Evolutionary conservation across 2,329 filamentous ascomycete species (phyloP).

Genomic region (Sodiomyces alkalinus): DNA sequence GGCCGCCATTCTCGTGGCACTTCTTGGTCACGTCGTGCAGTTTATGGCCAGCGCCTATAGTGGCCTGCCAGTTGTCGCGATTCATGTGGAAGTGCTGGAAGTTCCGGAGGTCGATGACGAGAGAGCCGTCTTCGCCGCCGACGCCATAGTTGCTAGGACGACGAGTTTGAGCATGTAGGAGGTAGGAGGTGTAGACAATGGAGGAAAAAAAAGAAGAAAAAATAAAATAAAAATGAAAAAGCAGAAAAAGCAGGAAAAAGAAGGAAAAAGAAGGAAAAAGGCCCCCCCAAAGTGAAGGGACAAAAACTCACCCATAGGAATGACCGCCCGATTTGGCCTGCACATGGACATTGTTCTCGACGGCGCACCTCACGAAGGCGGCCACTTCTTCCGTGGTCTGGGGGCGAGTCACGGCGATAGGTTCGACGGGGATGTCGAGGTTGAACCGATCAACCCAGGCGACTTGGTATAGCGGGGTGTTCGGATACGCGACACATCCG

Average conservation of each 20-base stretch:
- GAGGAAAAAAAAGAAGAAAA: not conserved
- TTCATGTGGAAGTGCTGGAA: slow-evolving; percentile 39
- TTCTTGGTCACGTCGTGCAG: slow-evolving; percentile 34
- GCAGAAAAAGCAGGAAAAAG: no score
- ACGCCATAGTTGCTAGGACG: slow-evolving; percentile 20
- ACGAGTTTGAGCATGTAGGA: no score
- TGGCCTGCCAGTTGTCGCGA: slow-evolving; percentile 33
- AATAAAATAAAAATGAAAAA: no score
- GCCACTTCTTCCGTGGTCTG: slow-evolving; percentile 36
- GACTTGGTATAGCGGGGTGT: slow-evolving; percentile 25
- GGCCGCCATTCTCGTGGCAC: slow-evolving; percentile 32
- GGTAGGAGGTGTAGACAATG: not conserved
- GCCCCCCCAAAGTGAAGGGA: not conserved
- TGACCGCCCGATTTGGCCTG: slow-evolving; percentile 51
- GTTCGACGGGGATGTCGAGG: slow-evolving; percentile 31
- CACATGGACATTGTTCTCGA: slow-evolving; percentile 31
- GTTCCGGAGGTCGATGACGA: slow-evolving; percentile 39
- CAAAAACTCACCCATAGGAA: slow-evolving; percentile 40
- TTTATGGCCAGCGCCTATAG: slow-evolving; percentile 36
- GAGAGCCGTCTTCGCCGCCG: slow-evolving; percentile 32
- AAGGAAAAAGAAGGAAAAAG: no score
- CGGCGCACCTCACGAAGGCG: slow-evolving; percentile 41
- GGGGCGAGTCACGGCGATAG: slow-evolving; percentile 41
- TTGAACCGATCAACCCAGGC: slow-evolving; percentile 39
- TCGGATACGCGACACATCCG: slow-evolving; percentile 31